These are phyloP conservation scores for Thermomucor indicae-seudaticae DNA, from an alignment of 371 early-diverging fungal species.

Conservation along the genomic window DNA sequence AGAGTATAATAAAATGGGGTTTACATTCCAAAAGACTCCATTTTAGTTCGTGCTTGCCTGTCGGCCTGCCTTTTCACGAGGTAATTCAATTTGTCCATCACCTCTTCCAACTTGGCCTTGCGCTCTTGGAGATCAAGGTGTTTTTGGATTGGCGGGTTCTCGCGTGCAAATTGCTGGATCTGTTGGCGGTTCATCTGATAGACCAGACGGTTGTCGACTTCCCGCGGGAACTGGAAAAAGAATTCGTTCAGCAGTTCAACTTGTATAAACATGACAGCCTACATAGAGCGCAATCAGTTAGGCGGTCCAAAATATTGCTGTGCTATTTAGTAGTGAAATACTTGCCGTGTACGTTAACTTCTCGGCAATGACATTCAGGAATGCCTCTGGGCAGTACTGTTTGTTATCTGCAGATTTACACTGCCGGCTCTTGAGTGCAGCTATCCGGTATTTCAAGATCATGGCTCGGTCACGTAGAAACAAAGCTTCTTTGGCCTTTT, in stretches of 20 bases:
- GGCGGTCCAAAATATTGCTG: neutral
- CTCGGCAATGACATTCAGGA: conserved; percentile 85
- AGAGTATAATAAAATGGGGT: neutral
- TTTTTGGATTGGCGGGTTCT: conserved; percentile 81
- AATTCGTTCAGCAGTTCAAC: conserved; percentile 95
- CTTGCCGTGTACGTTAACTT: conserved; percentile 83
- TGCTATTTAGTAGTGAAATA: neutral
- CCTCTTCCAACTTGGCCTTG: conserved; percentile 81
- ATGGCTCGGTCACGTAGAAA: conserved; percentile 69
- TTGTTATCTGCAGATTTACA: conserved; percentile 77
- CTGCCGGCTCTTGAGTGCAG: conserved; percentile 73
- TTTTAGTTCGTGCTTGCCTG: conserved; percentile 29
- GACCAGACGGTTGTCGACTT: conserved; percentile 84
- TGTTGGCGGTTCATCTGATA: conserved; percentile 72
- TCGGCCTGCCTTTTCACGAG: conserved; percentile 63
- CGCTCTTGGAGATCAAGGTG: conserved; percentile 87
- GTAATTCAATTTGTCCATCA: conserved; percentile 71
- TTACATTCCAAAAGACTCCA: conserved; percentile 6
- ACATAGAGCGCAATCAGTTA: conserved; percentile 2
- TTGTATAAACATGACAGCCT: conserved; percentile 94
- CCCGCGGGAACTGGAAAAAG: conserved; percentile 94
- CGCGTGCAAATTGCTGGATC: conserved; percentile 83
- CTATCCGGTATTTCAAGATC: conserved; percentile 76
- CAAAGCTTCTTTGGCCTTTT: conserved; percentile 78
- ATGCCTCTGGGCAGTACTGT: conserved; percentile 91